phyloP scores from a whole-genome alignment of 2,329 filamentous ascomycete species.

The Seiridium unicorne region DNA sequence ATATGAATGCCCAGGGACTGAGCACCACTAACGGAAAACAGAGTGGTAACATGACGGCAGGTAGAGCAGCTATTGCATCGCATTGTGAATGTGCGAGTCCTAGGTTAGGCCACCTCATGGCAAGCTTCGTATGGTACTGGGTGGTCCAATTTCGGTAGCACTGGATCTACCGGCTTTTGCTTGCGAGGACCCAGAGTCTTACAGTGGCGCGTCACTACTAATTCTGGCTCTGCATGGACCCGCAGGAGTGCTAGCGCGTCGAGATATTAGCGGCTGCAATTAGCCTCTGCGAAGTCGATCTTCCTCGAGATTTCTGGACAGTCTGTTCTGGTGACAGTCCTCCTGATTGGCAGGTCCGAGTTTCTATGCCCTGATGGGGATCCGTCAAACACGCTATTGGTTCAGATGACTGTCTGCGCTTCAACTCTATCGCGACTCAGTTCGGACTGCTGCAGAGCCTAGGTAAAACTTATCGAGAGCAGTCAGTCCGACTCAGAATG shows the following conservation, averaged over 20 bases:
- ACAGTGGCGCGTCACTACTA: not conserved
- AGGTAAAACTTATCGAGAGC: not conserved
- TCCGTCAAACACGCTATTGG: not conserved
- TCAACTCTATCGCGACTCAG: no score
- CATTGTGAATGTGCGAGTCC: no score
- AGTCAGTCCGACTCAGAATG: not conserved
- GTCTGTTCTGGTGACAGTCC: not conserved
- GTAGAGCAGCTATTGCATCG: no score
- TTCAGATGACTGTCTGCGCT: not conserved
- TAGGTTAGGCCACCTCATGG: no score
- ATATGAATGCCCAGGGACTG: no score
- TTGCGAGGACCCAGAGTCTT: not conserved
- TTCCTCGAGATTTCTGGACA: not conserved
- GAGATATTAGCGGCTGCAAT: not conserved
- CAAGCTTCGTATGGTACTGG: no score
- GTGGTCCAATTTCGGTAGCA: no score
- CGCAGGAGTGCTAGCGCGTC: not conserved
- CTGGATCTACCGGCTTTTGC: not conserved
- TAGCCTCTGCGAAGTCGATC: not conserved
- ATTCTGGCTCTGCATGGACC: not conserved
- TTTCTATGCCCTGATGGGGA: constrained; percentile 2
- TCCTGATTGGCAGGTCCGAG: not conserved
- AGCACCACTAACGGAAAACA: no score
- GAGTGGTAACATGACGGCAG: no score
- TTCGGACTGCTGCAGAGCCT: not conserved